A percentile compares a stretch with the other conserved stretches of the same genome.
These are phyloP conservation scores for Glycine latifolia DNA, from an alignment of 306 rosid genomes.

Conservation along the genomic window DNA sequence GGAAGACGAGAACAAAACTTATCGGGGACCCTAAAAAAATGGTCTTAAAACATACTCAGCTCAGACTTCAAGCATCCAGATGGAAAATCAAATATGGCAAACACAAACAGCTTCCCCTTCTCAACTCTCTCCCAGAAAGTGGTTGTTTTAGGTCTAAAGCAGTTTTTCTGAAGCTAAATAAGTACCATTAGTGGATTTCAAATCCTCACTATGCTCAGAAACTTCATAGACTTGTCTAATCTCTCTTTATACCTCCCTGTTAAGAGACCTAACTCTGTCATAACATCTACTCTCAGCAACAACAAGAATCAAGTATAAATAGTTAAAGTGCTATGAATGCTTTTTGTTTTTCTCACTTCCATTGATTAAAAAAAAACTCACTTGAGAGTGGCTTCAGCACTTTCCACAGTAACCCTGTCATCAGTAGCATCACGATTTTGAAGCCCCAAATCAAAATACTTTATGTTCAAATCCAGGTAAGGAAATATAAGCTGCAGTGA, in stretches of 20 bases:
- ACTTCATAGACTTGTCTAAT: conserved; percentile 25
- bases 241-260: background rate
- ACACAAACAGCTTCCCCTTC: conserved; percentile 1
- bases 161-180: conserved; percentile 26
- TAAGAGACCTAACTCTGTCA: background rate
- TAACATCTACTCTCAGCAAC: conserved; percentile 17
- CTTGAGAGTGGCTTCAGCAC: conserved; percentile 94
- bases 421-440: conserved; percentile 87
- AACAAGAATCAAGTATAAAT: conserved; percentile 11
- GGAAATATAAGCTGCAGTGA: conserved; percentile 89
- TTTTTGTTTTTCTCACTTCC: background rate
- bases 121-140: conserved; percentile 21
- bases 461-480: conserved; percentile 80
- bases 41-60: background rate
- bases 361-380: conserved; percentile 49
- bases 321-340: background rate
- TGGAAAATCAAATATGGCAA: conserved; percentile 18
- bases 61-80: conserved; percentile 5
- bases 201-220: conserved; percentile 25
- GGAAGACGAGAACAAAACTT: conserved; percentile 18
- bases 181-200: conserved; percentile 6
- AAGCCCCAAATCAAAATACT: conserved; percentile 91
- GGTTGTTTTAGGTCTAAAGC: background rate
- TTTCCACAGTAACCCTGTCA: conserved; percentile 87
- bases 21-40: conserved; percentile 16